Conservation (phyloP, 2,329 filamentous ascomycete species). For the Trichoderma guizhouense region DNA sequence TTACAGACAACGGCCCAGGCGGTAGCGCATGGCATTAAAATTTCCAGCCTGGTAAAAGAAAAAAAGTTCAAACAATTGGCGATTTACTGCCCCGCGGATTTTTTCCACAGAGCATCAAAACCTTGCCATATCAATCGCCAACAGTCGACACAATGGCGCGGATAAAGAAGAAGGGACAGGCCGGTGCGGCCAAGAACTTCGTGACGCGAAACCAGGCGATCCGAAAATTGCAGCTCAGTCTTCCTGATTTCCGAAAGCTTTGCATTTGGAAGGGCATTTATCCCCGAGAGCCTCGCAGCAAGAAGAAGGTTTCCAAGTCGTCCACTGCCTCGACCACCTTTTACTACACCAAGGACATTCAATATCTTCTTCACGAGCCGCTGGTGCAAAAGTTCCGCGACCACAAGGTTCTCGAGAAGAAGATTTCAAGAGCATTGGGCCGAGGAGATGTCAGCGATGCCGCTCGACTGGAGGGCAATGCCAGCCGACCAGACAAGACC, state of each 20-base stretch:
- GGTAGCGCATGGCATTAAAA: constrained; percentile 36
- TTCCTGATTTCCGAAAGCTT: constrained; percentile 94
- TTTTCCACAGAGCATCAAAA: constrained; percentile 24
- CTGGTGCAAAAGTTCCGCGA: constrained; percentile 93
- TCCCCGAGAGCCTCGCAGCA: constrained; percentile 91
- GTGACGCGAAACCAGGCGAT: constrained; percentile 96
- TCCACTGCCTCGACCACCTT: constrained; percentile 91
- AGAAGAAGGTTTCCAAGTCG: constrained; percentile 93
- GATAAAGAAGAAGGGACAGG: constrained; percentile 88
- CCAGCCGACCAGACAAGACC: constrained; percentile 82
- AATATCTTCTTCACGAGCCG: constrained; percentile 96
- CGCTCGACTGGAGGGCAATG: constrained; percentile 80
- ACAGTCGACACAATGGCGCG: constrained; percentile 55
- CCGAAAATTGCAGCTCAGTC: constrained; percentile 93
- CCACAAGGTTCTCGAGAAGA: constrained; percentile 95
- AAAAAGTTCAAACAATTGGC: constrained; percentile 28
- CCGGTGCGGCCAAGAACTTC: constrained; percentile 96
- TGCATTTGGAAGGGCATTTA: constrained; percentile 99
- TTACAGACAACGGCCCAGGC: constrained; percentile 21
- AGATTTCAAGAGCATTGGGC: constrained; percentile 89
- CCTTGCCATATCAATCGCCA: constrained; percentile 18
- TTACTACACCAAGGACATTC: constrained; percentile 89
- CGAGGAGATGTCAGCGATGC: constrained; percentile 89
- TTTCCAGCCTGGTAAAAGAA: constrained; percentile 32
- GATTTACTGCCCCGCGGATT: constrained; percentile 34